Base-by-base conservation (phyloP, 257 asterid genomes). In the Linaria vulgaris region DNA sequence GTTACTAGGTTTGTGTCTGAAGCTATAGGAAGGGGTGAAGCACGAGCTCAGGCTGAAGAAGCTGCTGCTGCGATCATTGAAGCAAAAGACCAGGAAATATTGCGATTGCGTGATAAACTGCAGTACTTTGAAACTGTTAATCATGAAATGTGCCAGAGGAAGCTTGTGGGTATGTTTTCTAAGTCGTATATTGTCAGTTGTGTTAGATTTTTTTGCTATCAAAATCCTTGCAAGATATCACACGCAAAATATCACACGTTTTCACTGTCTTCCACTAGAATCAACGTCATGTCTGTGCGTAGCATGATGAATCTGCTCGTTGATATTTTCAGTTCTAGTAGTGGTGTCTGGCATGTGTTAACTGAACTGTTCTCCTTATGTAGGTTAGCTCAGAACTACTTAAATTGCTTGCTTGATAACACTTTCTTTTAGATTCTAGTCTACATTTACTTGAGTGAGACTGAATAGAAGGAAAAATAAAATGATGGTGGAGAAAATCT, bases 141-240 rank as follows among this genome's bases (percentile, higher is more conserved):
- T 75, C 95, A 80, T 54, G 97, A 88, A 67, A 78, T 92, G 91
- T 82, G 95, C 22, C 96, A 92, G 80, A 83, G 98, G 72, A 92
- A 88, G 78, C 97, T 85, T 61, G 77, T 86, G 24, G 98, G 98
- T 91, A 81, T 64, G 89, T 71, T 66, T 27, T 48, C 58, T 59
- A 3, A 5, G 21, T 48, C 17, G 13, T 24, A 5, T 67, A 59
- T 16, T 66, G 56, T n/a, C 48, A 5, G 13, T 38, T 12, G 11
- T 15, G 14, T 17, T 9, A 21, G 30, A 7, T 16, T 21, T 55
- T 65, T 52, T 48, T n/a, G 53, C 6, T 14, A 65, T 54, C 23
- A 43, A 17, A 24, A n/a, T 31, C 13, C 19, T 8, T 10, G 0
- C 19, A 37, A 12, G 22, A 47, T 22, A 3, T 34, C 1, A 11